Percentiles rank a stretch among this genome's conserved stretches.
These are phyloP conservation scores for Linnemannia schmuckeri DNA, from an alignment of 192 early-diverging fungal genomes.

Conservation along the genomic window DNA sequence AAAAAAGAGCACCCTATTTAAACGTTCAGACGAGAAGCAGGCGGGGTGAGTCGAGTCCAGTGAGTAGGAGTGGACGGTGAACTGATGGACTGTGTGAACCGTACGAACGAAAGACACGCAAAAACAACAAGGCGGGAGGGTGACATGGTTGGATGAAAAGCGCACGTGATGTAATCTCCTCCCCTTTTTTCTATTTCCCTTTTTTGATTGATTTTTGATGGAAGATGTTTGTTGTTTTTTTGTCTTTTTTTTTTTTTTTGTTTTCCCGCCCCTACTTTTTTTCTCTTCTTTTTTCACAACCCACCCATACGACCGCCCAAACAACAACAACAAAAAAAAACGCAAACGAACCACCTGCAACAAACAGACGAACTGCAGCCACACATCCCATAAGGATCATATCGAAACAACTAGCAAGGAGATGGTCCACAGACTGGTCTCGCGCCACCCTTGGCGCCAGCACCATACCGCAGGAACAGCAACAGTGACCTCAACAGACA, in stretches of 20 bases:
- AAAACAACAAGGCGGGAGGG: neutral
- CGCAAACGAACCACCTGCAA: neutral
- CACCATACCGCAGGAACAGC: neutral
- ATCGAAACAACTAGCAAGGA: neutral
- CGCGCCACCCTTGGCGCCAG: conserved; percentile 41
- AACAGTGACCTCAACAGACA: neutral
- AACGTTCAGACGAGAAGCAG: neutral
- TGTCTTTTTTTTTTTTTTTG: neutral
- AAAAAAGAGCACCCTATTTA: neutral
- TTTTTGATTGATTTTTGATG: neutral
- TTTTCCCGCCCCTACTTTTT: neutral
- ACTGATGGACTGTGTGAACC: neutral
- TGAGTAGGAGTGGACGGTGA: no score
- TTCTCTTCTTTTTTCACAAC: neutral
- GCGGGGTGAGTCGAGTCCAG: no score
- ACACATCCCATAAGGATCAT: neutral
- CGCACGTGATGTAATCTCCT: neutral
- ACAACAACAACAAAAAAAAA: neutral
- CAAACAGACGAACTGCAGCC: neutral
- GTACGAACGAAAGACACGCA: neutral
- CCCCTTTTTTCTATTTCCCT: neutral
- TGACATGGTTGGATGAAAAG: neutral
- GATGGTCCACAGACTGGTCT: conserved; percentile 44
- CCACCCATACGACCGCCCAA: neutral
- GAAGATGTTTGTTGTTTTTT: neutral